Percentiles rank a stretch among this genome's conserved stretches.
phyloP scores from a whole-genome alignment of 805 yeast genomes.

The Metschnikowia picachoensis region DNA sequence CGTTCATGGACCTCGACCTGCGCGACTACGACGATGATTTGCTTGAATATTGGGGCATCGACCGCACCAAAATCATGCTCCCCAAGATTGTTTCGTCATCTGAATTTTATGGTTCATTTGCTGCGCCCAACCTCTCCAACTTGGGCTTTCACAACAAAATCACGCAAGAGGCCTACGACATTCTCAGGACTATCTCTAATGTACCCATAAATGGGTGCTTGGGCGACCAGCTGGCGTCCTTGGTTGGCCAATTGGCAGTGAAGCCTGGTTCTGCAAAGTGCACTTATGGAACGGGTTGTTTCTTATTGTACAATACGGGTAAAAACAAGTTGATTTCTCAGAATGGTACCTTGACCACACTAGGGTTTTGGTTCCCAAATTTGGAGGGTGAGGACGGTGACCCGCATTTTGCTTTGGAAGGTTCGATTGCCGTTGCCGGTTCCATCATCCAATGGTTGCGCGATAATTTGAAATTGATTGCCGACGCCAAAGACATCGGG shows the following conservation, averaged over 20 bases:
- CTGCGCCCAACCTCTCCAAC: slow-evolving; percentile 52
- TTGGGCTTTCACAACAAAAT: slow-evolving; percentile 51
- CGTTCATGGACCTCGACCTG: slow-evolving; percentile 78
- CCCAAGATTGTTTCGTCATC: slow-evolving; percentile 81
- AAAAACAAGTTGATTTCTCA: slow-evolving; percentile 60
- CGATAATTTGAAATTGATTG: slow-evolving; percentile 81
- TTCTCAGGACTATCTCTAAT: slow-evolving; percentile 47
- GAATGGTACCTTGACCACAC: slow-evolving; percentile 84
- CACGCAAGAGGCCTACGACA: slow-evolving; percentile 49
- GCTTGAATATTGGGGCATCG: slow-evolving; percentile 76
- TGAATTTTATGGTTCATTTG: slow-evolving; percentile 71
- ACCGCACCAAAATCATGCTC: slow-evolving; percentile 54
- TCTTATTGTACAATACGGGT: slow-evolving; percentile 86
- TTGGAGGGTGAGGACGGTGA: slow-evolving; percentile 42
- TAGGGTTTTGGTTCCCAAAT: slow-evolving; percentile 85
- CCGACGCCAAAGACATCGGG: slow-evolving; percentile 81
- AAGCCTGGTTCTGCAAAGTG: slow-evolving; percentile 84
- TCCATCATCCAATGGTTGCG: slow-evolving; percentile 91
- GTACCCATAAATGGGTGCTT: slow-evolving; percentile 85
- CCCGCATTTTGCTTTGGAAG: slow-evolving; percentile 90
- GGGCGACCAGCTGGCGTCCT: slow-evolving; percentile 92
- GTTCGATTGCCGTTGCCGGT: slow-evolving; percentile 95
- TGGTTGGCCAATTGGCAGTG: slow-evolving; percentile 89
- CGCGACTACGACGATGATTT: slow-evolving; percentile 72
- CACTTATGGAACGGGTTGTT: slow-evolving; percentile 96